Percentiles rank a stretch among this genome's conserved stretches.
Evolutionary conservation across 1,284 basidiomycete species (phyloP).

Genomic region (Pseudozyma thailandica): DNA sequence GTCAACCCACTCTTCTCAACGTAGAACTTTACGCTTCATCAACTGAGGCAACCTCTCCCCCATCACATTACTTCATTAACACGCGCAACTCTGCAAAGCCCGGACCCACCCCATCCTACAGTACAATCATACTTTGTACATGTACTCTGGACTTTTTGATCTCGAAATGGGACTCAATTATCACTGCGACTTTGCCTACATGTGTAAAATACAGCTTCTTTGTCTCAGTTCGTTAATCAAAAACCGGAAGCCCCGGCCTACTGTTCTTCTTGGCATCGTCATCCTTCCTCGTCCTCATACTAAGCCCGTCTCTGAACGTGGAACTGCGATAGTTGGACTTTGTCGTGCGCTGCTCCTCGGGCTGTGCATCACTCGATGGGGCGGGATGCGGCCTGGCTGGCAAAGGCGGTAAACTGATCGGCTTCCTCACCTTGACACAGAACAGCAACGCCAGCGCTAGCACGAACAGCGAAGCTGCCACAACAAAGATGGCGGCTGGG

Average conservation of each 20-base stretch:
- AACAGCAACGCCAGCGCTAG: conserved; percentile 31
- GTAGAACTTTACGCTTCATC: conserved; percentile 29
- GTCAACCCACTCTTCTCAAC: conserved; percentile 33
- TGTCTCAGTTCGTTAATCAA: too few relatives aligned
- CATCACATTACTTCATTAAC: not conserved
- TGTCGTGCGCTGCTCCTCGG: conserved; percentile 1
- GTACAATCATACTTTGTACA: too few relatives aligned
- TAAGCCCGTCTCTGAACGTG: conserved; percentile 30
- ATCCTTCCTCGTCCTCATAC: conserved; percentile 18
- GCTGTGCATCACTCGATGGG: not conserved
- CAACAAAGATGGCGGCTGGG: conserved; percentile 53
- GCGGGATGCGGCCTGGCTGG: conserved; percentile 46
- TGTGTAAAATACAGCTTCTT: too few relatives aligned
- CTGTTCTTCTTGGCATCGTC: not conserved
- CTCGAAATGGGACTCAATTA: not conserved
- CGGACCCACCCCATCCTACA: not conserved
- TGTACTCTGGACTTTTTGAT: not conserved
- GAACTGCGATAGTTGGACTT: conserved; percentile 19
- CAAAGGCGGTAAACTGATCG: conserved; percentile 48
- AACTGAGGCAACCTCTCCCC: not conserved
- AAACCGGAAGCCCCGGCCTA: conserved; percentile 20
- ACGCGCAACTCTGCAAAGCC: not conserved
- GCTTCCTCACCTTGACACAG: conserved; percentile 53
- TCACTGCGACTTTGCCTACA: too few relatives aligned
- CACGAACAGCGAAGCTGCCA: conserved; percentile 43